Evolutionary conservation across 768 basidiomycete genomes (phyloP), one percentile per base, ranked within the genome.

Genomic region (Clitopilus hobsonii): DNA sequence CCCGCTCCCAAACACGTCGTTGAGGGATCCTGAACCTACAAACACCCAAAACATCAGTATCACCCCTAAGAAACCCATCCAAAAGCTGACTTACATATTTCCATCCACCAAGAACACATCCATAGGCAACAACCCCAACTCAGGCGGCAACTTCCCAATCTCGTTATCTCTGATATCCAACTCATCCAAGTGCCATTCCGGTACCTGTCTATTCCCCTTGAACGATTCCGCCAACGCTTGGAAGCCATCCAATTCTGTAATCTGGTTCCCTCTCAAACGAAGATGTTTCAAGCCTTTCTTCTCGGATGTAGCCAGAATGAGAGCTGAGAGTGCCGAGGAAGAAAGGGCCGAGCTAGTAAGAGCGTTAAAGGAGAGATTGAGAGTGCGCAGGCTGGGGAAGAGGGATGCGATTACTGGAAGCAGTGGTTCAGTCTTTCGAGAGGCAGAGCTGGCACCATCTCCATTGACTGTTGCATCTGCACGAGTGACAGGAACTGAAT

Each of bases 21-120:
- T 85, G 83, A 0, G 91, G 91, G 18, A 91, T 84, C 25, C 91
- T 86, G 75, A 94, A 94, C 13, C 89, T 91, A 51, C n/a, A n/a
- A n/a, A 38, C 36, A 47, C 24, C 8, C 3, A 41, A 6, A 16
- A 32, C 30, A 50, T 53, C 28, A 57, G 45, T 36, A 4, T 38
- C 50, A 49, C 13, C 51, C 6, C n/a, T 26, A 38, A 8, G 47
- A 58, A 27, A n/a, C n/a, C 16, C 28, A 38, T 27, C 38, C 38
- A 49, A 54, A 41, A 49, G 5, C 20, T 48, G 6, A 81, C 88
- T 75, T 66, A 91, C 89, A 77, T 71, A 69, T 94, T 94, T 16
- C 91, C 90, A 62, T 93, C 91, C 29, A 94, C 91, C 60, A 91
- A 69, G 56, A 94, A 83, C 6, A 91, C 85, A 51, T 93, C 91